Conservation (phyloP, 306 rosid genomes). For the Bauhinia variegata region DNA sequence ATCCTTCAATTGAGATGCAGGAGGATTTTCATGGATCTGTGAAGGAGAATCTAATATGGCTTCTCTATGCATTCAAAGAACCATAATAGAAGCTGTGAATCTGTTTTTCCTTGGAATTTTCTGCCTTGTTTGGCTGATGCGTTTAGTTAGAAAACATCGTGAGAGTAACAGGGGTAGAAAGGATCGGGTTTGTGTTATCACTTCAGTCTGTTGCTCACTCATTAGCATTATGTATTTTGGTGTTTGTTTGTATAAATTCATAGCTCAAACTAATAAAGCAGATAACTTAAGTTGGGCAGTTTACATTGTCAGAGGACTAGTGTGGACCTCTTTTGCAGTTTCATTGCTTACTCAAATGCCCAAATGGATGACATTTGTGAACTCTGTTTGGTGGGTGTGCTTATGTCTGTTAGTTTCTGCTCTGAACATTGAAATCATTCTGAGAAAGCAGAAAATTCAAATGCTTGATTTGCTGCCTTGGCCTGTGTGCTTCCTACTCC, state of each 20-base stretch:
- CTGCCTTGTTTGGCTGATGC: slow-evolving; percentile 24
- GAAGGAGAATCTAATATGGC: slow-evolving; percentile 39
- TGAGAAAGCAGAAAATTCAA: slow-evolving; percentile 23
- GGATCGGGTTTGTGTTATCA: slow-evolving; percentile 29
- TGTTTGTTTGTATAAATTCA: slow-evolving; percentile 35
- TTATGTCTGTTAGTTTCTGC: slow-evolving; percentile 41
- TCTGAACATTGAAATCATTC: slow-evolving; percentile 37
- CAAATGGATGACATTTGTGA: slow-evolving; percentile 38
- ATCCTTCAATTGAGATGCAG: slow-evolving; percentile 31
- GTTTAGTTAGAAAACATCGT: slow-evolving; percentile 22
- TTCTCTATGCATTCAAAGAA: slow-evolving; percentile 45
- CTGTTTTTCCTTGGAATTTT: slow-evolving; percentile 39
- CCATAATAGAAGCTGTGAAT: slow-evolving; percentile 36
- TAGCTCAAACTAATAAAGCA: background rate
- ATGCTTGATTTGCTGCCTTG: slow-evolving; percentile 37
- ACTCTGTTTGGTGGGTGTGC: slow-evolving; percentile 51
- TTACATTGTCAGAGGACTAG: slow-evolving; percentile 36
- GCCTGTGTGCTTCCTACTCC: slow-evolving; percentile 42
- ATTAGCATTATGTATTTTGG: slow-evolving; percentile 40
- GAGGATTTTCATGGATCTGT: slow-evolving; percentile 43
- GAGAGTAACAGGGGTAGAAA: slow-evolving; percentile 2
- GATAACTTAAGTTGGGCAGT: slow-evolving; percentile 18
- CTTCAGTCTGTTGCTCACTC: slow-evolving; percentile 45
- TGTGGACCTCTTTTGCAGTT: slow-evolving; percentile 44
- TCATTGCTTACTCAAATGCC: slow-evolving; percentile 46